Evolutionary conservation across 306 rosid genomes (phyloP).

Genomic region (Pyrus betulifolia): DNA sequence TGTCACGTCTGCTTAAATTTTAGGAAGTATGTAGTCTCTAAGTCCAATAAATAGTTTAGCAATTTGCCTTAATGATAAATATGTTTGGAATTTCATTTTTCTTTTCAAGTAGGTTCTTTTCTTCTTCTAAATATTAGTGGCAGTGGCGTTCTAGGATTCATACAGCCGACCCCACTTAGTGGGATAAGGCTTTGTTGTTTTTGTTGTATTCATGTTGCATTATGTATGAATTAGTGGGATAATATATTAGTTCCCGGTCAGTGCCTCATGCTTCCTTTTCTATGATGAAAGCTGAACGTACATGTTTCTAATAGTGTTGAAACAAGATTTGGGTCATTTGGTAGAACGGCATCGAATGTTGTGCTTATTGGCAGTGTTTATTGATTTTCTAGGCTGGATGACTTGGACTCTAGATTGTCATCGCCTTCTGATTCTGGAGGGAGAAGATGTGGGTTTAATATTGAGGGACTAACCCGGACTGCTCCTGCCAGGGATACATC

Average conservation of each 20-base stretch:
- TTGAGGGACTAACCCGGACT: conserved; percentile 53
- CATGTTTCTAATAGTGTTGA: conserved; percentile 2
- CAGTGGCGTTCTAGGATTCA: no score
- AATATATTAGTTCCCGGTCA: not conserved
- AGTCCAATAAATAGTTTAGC: not conserved
- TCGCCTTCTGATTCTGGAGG: conserved; percentile 62
- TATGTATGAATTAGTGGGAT: not conserved
- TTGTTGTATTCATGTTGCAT: not conserved
- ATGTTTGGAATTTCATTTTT: not conserved
- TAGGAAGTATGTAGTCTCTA: not conserved
- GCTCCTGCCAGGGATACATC: conserved; percentile 60
- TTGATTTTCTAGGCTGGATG: conserved; percentile 62
- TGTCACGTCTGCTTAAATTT: not conserved
- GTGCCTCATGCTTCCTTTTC: not conserved
- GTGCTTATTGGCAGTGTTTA: conserved; percentile 13
- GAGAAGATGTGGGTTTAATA: conserved; percentile 57
- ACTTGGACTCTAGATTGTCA: conserved; percentile 70
- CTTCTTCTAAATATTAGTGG: not conserved
- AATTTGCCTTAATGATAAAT: not conserved
- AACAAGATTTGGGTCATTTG: conserved; percentile 1
- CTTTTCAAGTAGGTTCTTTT: not conserved
- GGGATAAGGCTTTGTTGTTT: no score
- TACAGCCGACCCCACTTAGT: no score
- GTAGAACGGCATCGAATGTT: conserved; percentile 9
- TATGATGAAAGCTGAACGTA: conserved; percentile 1